Evolutionary conservation across 2,329 filamentous ascomycete species (phyloP), one percentile per base, ranked within the genome.

Genomic region (Myriosclerotinia duriaeana): DNA sequence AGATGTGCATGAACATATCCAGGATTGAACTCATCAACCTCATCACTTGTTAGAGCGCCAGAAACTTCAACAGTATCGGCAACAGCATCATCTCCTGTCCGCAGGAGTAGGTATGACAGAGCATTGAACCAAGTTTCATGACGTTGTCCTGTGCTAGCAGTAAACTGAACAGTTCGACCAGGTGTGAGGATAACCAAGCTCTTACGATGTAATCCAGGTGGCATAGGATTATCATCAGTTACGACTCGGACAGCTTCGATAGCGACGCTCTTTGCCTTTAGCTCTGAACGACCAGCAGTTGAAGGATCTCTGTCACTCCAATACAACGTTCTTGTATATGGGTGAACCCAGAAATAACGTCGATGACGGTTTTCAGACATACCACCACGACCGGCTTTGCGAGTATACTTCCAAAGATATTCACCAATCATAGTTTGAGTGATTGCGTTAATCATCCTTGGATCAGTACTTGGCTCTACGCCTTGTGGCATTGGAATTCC

Each of bases 381-480:
- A 70, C 93, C 91, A 65, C 88, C 90, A 34, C 94, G 89, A n/a
- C 93, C 93, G 68, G 93, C 85, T 80, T 95, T 97, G 74, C 95
- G 90, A 0, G 95, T 99, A 79, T 99, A 99, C 78, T 99, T 99
- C 95, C 95, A 99, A 52, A 99, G 83, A 78, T 94, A 98, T 78
- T 99, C 95, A 66, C 95, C 95, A 75, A 99, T 98, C 95, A 99
- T 99, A 22, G 95, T 98, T 79, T 99, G 94, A 2, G 95, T 99
- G 71, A 99, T 97, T 59, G 95, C 95, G 80, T 97, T 93, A 72
- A 99, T 98, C 93, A 99, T 97, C 73, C 94, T 91, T 69, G 94
- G 94, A 79, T 99, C 95, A 6, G 93, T 96, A 70, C 86, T 85
- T 26, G 87, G 82, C 12, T 87, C 86, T 68, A 95, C 85, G 17